Base-by-base conservation (phyloP, 768 basidiomycete species). In the Kwoniella botswanensis region DNA sequence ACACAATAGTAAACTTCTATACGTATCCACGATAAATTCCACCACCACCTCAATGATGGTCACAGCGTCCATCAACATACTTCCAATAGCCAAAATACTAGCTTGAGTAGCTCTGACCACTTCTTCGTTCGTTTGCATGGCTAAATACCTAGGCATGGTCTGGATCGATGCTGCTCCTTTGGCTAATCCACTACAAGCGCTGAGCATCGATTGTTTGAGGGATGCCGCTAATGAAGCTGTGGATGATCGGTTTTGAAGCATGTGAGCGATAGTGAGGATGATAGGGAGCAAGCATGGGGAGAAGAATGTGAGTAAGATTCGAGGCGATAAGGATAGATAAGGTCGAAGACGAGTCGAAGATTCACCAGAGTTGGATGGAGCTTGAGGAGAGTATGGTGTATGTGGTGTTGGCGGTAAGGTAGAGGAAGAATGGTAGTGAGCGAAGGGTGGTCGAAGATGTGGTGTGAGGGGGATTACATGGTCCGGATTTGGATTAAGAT, bases 1-100 rank as follows among this genome's bases (percentile, higher is more conserved):
- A 83, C 96, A 99, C 63, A 99, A 87, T 78, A 96, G 90, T 3
- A 95, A 92, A 3, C 94, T 95, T 52, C 94, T 91, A 81, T 97
- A 98, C 57, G 91, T 88, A 84, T 93, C 91, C 74, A 98, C 88
- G 73, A 97, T 88, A 83, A 98, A 98, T 77, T 92, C 93, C 84
- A 94, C 90, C 77, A 95, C 88, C 0, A 87, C 89, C 80, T 97
- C 93, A 88, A 96, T 91, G 46, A 90, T 86, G 0, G 92, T 96
- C 67, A 98, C 85, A 2, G 92, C 72, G 57, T 84, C 77, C 43
- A 83, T 85, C 63, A 97, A 87, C 6, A 90, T 87, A 11, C 86
- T 89, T 22, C 92, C 90, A 18, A 93, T 90, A 24, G 87, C 92
- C 65, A 90, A 86, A 84, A 97, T 88, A 0, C 90, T 88, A 15